Conservation (phyloP, 2,329 filamentous ascomycete genomes). For the Alternaria postmessia region DNA sequence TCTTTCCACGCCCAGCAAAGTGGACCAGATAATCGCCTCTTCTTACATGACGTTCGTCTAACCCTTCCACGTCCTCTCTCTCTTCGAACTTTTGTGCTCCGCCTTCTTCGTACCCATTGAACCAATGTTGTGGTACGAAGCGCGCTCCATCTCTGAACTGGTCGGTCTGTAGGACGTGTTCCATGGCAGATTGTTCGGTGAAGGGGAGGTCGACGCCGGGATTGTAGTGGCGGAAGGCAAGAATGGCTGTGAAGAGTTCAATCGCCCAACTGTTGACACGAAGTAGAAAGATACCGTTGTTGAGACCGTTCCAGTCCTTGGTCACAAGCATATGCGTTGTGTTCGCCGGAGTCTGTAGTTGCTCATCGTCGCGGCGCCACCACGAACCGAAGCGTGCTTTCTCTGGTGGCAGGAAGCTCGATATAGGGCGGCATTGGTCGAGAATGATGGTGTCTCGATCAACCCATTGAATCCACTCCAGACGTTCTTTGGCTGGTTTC, state of each 20-base stretch:
- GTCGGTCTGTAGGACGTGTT: conserved; percentile 45
- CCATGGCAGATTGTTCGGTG: conserved; percentile 55
- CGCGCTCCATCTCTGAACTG: conserved; percentile 45
- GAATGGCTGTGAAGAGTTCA: conserved; percentile 50
- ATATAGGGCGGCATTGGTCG: conserved; percentile 53
- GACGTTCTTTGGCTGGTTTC: conserved; percentile 49
- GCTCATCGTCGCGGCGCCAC: conserved; percentile 16
- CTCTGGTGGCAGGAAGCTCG: conserved; percentile 49
- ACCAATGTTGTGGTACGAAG: conserved; percentile 54
- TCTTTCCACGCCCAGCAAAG: conserved; percentile 50
- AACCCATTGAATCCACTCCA: conserved; percentile 56
- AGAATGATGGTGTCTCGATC: conserved; percentile 57
- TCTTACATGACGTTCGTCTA: conserved; percentile 48
- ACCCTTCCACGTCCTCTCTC: conserved; percentile 46
- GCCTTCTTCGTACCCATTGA: conserved; percentile 54
- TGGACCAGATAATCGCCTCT: conserved; percentile 56
- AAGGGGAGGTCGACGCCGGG: conserved; percentile 48
- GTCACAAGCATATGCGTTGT: conserved; percentile 48
- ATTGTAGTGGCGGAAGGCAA: conserved; percentile 51
- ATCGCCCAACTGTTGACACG: conserved; percentile 53
- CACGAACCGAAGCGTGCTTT: conserved; percentile 26
- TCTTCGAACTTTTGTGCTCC: conserved; percentile 21
- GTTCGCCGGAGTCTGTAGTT: conserved; percentile 1
- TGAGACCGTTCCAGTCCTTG: conserved; percentile 54
- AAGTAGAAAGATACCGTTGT: conserved; percentile 55